A percentile compares a stretch with the other conserved stretches of the same genome.
Conservation (phyloP, 192 early-diverging fungal genomes). For the Linnemannia zychae region DNA sequence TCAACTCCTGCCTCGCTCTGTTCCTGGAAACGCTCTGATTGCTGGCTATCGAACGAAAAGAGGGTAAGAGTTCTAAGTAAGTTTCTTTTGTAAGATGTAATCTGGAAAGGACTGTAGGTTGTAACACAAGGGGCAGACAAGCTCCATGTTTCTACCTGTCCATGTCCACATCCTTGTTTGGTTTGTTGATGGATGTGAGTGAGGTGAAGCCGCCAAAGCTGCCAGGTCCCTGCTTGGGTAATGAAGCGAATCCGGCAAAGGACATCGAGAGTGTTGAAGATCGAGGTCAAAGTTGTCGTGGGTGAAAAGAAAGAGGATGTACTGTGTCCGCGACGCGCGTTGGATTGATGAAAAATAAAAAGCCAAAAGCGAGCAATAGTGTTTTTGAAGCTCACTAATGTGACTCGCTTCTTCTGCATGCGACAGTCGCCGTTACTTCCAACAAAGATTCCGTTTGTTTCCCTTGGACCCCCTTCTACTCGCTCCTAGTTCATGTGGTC, state of each 20-base stretch:
- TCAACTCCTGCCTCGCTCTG: conserved; percentile 33
- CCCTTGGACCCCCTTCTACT: not conserved
- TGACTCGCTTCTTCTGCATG: conserved; percentile 7
- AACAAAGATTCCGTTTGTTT: not conserved
- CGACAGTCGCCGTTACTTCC: not conserved
- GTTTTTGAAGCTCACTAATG: not conserved
- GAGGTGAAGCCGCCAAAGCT: not conserved
- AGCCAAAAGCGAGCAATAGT: not conserved
- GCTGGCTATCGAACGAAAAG: not conserved
- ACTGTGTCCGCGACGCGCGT: not conserved
- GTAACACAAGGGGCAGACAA: not conserved
- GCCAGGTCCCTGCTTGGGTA: not conserved
- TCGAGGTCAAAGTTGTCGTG: not conserved
- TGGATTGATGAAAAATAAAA: not conserved
- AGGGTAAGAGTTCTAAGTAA: not conserved
- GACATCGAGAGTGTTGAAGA: not conserved
- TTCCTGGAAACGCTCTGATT: conserved; percentile 19
- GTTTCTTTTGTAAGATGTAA: not conserved
- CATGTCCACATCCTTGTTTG: conserved; percentile 34
- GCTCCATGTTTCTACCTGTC: conserved; percentile 13
- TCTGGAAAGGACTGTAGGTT: not conserved
- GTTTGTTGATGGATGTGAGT: not conserved
- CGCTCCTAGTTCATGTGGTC: conserved; percentile 16
- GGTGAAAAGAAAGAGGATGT: not conserved
- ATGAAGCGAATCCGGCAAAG: not conserved